Percentiles rank a stretch among this genome's conserved stretches.
These are phyloP conservation scores for Diplosphaera chodatii DNA, from an alignment of 139 green algal species.

Conservation along the genomic window DNA sequence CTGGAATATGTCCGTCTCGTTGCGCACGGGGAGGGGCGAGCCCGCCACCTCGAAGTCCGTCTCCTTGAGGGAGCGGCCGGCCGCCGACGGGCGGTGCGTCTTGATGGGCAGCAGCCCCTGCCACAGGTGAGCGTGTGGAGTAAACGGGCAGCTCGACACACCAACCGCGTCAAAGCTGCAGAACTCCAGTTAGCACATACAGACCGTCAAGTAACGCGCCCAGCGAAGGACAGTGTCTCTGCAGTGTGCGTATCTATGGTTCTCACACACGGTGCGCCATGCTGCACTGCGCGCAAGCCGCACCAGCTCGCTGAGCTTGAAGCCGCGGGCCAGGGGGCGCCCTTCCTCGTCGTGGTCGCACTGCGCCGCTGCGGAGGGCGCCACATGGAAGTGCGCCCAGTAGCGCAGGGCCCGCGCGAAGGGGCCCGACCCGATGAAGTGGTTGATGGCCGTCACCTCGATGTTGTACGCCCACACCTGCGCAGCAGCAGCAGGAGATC, in stretches of 20 bases:
- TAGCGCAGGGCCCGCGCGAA: constrained; percentile 15
- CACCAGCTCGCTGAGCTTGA: constrained; percentile 15
- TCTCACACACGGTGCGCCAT: no score
- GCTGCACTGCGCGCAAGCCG: not conserved
- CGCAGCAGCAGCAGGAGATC: no score
- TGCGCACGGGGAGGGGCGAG: not conserved
- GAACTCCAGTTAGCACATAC: no score
- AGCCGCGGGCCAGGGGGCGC: not conserved
- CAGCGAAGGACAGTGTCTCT: no score
- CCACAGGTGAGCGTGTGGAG: no score
- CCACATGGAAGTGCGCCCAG: constrained; percentile 7
- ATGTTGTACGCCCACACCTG: not conserved
- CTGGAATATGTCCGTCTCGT: constrained; percentile 25
- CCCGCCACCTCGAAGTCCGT: not conserved
- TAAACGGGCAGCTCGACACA: no score
- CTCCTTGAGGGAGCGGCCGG: not conserved
- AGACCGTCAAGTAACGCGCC: no score
- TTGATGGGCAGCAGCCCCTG: not conserved
- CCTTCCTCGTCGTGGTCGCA: not conserved
- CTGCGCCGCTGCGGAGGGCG: not conserved
- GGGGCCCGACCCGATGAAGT: constrained; percentile 16
- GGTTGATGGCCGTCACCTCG: constrained; percentile 7
- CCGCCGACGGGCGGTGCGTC: not conserved
- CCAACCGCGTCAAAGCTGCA: no score
- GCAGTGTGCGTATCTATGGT: no score